These are phyloP conservation scores for Xylaria sp. DNA, from an alignment of 2,329 filamentous ascomycete genomes.

Conservation along the genomic window DNA sequence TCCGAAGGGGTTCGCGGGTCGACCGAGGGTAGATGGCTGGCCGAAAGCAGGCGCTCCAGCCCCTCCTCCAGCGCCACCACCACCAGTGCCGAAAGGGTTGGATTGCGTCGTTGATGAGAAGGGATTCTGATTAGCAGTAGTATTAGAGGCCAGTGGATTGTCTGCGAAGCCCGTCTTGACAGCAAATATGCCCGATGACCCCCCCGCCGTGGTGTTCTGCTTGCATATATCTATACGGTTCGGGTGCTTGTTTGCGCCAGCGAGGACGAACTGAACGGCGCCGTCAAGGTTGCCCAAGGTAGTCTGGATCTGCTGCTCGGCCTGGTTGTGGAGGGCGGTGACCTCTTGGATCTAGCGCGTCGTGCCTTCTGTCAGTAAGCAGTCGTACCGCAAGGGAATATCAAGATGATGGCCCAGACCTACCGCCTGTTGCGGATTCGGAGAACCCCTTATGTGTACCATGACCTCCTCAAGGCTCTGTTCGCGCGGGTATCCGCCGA, in stretches of 20 bases:
- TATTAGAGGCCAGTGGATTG: conserved; percentile 45
- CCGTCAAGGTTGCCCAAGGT: conserved; percentile 75
- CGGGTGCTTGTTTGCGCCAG: conserved; percentile 75
- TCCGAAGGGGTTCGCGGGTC: conserved; percentile 34
- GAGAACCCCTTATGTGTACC: conserved; percentile 70
- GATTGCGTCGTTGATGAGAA: conserved; percentile 53
- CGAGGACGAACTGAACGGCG: conserved; percentile 76
- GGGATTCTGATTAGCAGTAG: conserved; percentile 52
- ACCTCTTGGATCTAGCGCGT: conserved; percentile 67
- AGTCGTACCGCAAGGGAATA: background rate
- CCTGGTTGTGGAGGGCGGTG: conserved; percentile 69
- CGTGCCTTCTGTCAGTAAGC: conserved; percentile 17
- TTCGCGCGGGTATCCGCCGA: conserved; percentile 82
- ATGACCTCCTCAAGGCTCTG: conserved; percentile 91
- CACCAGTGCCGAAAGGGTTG: conserved; percentile 46
- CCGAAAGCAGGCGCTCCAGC: conserved; percentile 45
- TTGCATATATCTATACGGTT: conserved; percentile 76
- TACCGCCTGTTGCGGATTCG: conserved; percentile 58
- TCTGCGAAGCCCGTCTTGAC: conserved; percentile 42
- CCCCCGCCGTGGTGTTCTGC: conserved; percentile 56
- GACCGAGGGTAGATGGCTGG: conserved; percentile 44
- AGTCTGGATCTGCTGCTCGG: conserved; percentile 77
- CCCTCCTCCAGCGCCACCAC: too few relatives aligned
- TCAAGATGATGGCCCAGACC: conserved; percentile 41
- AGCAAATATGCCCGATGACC: conserved; percentile 58